Evolutionary conservation across 257 asterid genomes (phyloP).

Genomic region (Solanum habrochaites): DNA sequence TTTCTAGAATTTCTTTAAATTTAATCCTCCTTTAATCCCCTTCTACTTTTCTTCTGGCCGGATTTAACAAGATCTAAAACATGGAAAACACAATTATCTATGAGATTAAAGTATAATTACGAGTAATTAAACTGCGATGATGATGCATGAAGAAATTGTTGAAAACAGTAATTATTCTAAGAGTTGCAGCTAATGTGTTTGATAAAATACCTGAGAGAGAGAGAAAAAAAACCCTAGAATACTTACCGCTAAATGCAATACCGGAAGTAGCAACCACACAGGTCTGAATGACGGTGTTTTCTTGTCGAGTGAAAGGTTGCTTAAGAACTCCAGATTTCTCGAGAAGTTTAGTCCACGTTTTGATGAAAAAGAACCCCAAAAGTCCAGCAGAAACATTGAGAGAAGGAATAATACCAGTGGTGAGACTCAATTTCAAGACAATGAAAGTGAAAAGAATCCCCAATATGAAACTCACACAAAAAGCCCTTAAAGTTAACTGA

Average conservation of each 20-base stretch:
- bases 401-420: slow-evolving; percentile 89
- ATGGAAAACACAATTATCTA: background rate
- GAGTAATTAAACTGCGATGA: background rate
- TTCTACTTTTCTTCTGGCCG: background rate
- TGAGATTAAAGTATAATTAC: background rate
- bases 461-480: slow-evolving; percentile 51
- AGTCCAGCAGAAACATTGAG: slow-evolving; percentile 91
- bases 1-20: background rate
- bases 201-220: background rate
- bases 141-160: background rate
- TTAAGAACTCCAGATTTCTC: slow-evolving; percentile 54
- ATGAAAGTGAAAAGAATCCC: slow-evolving; percentile 71
- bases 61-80: background rate
- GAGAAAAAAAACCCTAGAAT: background rate
- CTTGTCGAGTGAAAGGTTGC: slow-evolving; percentile 88
- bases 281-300: slow-evolving; percentile 88
- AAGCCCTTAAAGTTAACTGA: slow-evolving; percentile 75
- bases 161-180: background rate
- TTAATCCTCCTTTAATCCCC: background rate
- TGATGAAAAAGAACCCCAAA: slow-evolving; percentile 85
- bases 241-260: slow-evolving; percentile 85
- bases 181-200: background rate
- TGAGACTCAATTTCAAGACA: slow-evolving; percentile 83
- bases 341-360: slow-evolving; percentile 64
- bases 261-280: slow-evolving; percentile 95